These are phyloP conservation scores for Ramaria rubella DNA, from an alignment of 768 basidiomycete species.

Conservation along the genomic window DNA sequence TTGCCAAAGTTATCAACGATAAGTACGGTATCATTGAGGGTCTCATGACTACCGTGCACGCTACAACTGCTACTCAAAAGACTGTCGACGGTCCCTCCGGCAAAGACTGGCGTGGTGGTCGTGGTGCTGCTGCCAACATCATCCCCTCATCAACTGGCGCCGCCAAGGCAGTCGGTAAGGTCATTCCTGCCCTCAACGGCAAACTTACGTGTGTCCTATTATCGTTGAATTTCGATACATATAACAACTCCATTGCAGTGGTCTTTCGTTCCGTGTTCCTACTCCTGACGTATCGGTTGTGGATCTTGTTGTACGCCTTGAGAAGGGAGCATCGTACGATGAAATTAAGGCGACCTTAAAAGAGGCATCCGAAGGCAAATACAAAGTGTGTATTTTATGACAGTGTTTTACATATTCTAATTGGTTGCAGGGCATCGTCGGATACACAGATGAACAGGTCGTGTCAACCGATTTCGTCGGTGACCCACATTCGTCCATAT, in stretches of 20 bases:
- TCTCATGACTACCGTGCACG: slow-evolving; percentile 98
- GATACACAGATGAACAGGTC: slow-evolving; percentile 88
- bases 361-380: slow-evolving; percentile 60
- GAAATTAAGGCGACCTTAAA: slow-evolving; percentile 84
- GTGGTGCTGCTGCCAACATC: slow-evolving; percentile 95
- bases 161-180: slow-evolving; percentile 98
- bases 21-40: slow-evolving; percentile 95
- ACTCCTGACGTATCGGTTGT: slow-evolving; percentile 96
- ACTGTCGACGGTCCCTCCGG: slow-evolving; percentile 89
- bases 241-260: slow-evolving; percentile 37
- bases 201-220: slow-evolving; percentile 76
- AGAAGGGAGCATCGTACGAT: slow-evolving; percentile 81
- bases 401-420: background rate
- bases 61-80: slow-evolving; percentile 94
- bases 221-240: background rate
- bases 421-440: slow-evolving; percentile 56
- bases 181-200: slow-evolving; percentile 93
- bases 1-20: slow-evolving; percentile 97
- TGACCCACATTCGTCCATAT: slow-evolving; percentile 73
- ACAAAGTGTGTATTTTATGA: slow-evolving; percentile 28
- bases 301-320: slow-evolving; percentile 89
- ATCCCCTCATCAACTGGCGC: slow-evolving; percentile 99
- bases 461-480: slow-evolving; percentile 95
- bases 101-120: slow-evolving; percentile 98
- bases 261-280: slow-evolving; percentile 96